Evolutionary conservation across 371 early-diverging fungal species (phyloP), one percentile per base, ranked within the genome.

Genomic region (Saksenaea vasiformis): DNA sequence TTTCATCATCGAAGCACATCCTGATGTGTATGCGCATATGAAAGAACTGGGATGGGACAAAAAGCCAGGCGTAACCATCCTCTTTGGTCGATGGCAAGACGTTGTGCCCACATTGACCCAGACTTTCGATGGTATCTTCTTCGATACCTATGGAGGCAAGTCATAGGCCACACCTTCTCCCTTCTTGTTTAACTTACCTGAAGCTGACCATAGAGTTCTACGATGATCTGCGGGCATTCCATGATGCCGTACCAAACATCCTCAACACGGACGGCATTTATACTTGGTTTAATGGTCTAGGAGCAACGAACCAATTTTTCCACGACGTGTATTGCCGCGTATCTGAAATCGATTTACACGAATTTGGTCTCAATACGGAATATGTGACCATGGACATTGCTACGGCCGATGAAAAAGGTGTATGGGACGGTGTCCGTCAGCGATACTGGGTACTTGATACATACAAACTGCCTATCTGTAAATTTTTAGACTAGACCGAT

Each of bases 1-100:
- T 67, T 91, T 91, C 15, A 97, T 98, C 67, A 94, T 97, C 54
- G 98, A 98, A 76, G 98, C 98, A 2, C 98, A 98, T 69, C 96
- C 97, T 19, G 96, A 96, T 72, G 98, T 98, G 11, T 94, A 93
- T 74, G 87, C 84, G 24, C 86, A 93, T 54, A 97, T 97, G 96
- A 55, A 90, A 58, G 75, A 78, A 24, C 76, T 87, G 17, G 95
- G 95, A 1, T 95, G 95, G 96, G 89, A 90, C 71, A 87, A 90
- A 62, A 91, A 91, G 54, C 87, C 87, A 5, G 90, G 89, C 41
- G 97, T 95, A 37, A 86, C 85, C 54, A 92, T 97, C 54, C 65
- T 93, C 62, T 93, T 93, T 88, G 97, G 96, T 9, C 79, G 93
- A 38, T 97, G 97, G 97, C 97, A 97, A 76, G 97, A 97, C 73